These are phyloP conservation scores for Tritrichomonas foetus DNA, from an alignment of 208 protist species.

Conservation along the genomic window DNA sequence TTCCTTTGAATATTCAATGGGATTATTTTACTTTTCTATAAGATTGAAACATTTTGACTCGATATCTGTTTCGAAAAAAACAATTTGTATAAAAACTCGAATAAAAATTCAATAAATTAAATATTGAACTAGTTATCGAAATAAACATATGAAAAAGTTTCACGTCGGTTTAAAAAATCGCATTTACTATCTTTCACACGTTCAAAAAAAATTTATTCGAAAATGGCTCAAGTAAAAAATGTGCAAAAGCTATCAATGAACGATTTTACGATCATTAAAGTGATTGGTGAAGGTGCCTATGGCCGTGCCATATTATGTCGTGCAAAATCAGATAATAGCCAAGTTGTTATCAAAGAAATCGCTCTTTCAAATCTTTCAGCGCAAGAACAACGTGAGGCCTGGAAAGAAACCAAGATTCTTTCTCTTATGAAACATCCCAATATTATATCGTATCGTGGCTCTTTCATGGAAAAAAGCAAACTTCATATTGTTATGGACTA, in stretches of 20 bases:
- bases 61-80: too few species aligned
- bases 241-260: background rate
- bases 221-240: background rate
- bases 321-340: background rate
- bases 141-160: too few species aligned
- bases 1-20: too few species aligned
- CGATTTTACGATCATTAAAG: background rate
- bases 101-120: too few species aligned
- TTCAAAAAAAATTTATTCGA: too few species aligned
- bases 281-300: background rate
- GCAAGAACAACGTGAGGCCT: background rate
- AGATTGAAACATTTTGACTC: too few species aligned
- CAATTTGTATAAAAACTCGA: too few species aligned
- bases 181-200: too few species aligned
- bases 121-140: too few species aligned
- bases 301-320: background rate
- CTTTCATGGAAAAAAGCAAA: background rate
- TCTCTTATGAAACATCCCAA: background rate
- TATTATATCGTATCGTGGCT: background rate
- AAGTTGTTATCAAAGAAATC: background rate
- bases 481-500: constrained; percentile 46
- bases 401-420: background rate
- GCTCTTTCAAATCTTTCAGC: background rate
- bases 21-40: too few species aligned
- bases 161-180: too few species aligned